Conservation (phyloP, 768 basidiomycete species). For the Mrakia frigida region DNA sequence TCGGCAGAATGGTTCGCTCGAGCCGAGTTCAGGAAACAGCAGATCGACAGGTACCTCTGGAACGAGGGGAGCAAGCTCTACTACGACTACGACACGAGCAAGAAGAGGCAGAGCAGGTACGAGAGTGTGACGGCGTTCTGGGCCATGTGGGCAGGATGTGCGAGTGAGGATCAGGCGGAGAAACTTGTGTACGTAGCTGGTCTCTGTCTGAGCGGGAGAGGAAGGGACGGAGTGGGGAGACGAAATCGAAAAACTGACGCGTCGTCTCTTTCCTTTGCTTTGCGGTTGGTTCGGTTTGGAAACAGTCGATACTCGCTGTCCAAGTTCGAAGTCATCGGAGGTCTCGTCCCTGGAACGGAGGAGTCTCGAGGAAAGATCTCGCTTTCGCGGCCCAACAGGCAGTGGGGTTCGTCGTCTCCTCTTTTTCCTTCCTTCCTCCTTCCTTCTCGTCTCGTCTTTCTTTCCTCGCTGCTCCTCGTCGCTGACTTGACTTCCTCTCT, state of each 20-base stretch:
- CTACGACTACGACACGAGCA: conserved; percentile 91
- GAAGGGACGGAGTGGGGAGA: not conserved
- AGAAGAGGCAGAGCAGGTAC: conserved; percentile 85
- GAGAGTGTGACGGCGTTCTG: conserved; percentile 96
- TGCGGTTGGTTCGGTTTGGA: not conserved
- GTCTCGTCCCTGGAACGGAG: conserved; percentile 92
- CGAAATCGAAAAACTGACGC: not conserved
- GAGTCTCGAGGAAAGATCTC: conserved; percentile 94
- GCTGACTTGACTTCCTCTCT: not conserved
- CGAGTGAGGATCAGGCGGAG: conserved; percentile 91
- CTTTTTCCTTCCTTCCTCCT: conserved; percentile 43
- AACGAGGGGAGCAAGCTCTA: conserved; percentile 90
- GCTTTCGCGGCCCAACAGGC: conserved; percentile 90
- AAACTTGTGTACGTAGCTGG: conserved; percentile 70
- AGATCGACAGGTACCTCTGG: conserved; percentile 93
- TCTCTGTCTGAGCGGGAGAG: not conserved
- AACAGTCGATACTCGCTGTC: conserved; percentile 71
- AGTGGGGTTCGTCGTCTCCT: conserved; percentile 61
- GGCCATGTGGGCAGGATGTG: conserved; percentile 96
- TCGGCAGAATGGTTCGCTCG: conserved; percentile 91
- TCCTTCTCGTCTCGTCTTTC: conserved; percentile 59
- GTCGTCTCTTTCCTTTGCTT: not conserved
- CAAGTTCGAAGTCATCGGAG: conserved; percentile 95
- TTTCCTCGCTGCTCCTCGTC: not conserved
- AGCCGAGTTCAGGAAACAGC: conserved; percentile 71